A percentile compares a stretch with the other conserved stretches of the same genome.
Evolutionary conservation across 1,139 yeast genomes (phyloP).

Genomic region (Zhuliangozyma parablackwelliae): DNA sequence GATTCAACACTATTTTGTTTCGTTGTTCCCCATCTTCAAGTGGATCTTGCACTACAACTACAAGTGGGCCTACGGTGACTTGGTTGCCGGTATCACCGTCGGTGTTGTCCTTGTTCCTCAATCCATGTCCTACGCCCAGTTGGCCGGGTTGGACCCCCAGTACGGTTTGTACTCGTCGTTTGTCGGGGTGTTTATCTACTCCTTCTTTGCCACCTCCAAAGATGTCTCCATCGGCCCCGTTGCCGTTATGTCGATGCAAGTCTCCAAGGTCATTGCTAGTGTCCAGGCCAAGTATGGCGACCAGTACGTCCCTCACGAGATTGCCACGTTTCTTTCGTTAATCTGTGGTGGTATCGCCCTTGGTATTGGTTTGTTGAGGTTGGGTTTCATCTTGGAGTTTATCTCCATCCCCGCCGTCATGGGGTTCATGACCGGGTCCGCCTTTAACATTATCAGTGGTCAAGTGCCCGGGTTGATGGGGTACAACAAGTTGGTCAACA

Average conservation of each 20-base stretch:
- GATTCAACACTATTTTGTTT: constrained; percentile 43
- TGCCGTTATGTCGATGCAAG: constrained; percentile 91
- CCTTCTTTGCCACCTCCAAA: constrained; percentile 89
- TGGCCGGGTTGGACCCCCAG: constrained; percentile 78
- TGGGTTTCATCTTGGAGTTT: constrained; percentile 85
- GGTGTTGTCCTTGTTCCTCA: constrained; percentile 94
- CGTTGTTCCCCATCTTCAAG: constrained; percentile 70
- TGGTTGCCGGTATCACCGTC: constrained; percentile 89
- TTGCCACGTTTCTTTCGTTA: constrained; percentile 77
- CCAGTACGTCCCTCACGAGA: constrained; percentile 53
- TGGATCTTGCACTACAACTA: constrained; percentile 86
- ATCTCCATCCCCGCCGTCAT: constrained; percentile 90
- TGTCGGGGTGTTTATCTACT: constrained; percentile 84
- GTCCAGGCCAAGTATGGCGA: constrained; percentile 44
- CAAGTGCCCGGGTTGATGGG: constrained; percentile 91
- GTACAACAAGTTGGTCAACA: constrained; percentile 57
- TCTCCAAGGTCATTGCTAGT: constrained; percentile 67
- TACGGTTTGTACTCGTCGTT: constrained; percentile 90
- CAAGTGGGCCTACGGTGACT: constrained; percentile 76
- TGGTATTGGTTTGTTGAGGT: constrained; percentile 75
- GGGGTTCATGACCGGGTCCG: constrained; percentile 96
- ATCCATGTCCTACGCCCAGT: constrained; percentile 89
- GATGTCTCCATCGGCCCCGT: constrained; percentile 97
- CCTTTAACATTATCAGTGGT: constrained; percentile 74
- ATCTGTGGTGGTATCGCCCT: constrained; percentile 82